phyloP scores from a whole-genome alignment of 2,329 filamentous ascomycete genomes.

The Trichoderma breve region DNA sequence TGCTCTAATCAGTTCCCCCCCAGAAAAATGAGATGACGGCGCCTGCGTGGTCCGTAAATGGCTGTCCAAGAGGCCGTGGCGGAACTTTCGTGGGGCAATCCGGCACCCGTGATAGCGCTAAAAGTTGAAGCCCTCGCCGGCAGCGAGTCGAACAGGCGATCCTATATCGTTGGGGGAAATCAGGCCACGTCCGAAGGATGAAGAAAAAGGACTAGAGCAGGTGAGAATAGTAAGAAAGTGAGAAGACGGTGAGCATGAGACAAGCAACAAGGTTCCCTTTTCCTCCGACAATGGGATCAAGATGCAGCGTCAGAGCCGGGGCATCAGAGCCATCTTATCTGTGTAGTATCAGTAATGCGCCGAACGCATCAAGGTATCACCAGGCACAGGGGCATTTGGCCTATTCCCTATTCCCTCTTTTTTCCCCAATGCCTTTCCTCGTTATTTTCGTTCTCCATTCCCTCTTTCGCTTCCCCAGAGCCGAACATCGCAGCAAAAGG shows the following conservation, averaged over 20 bases:
- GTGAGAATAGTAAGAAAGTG: not conserved
- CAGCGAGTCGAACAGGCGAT: not conserved
- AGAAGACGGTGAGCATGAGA: not conserved
- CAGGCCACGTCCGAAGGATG: not conserved
- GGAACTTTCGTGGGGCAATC: slow-evolving; percentile 14
- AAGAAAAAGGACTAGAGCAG: not conserved
- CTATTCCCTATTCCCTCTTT: not conserved
- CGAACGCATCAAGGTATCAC: not conserved
- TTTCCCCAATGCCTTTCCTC: not conserved
- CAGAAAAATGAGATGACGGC: slow-evolving; percentile 3
- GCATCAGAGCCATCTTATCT: not conserved
- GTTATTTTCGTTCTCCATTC: not conserved
- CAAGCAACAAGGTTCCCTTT: not conserved
- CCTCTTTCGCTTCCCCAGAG: not conserved
- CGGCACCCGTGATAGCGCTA: slow-evolving; percentile 10
- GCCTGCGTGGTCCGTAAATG: not conserved
- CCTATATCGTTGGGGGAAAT: not conserved
- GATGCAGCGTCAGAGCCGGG: not conserved
- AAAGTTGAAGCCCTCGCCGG: slow-evolving; percentile 2
- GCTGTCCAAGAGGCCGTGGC: slow-evolving; percentile 6
- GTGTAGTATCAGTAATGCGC: not conserved
- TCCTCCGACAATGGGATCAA: slow-evolving; percentile 1
- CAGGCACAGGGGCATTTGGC: not conserved
- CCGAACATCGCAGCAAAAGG: not conserved
- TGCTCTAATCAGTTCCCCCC: not conserved